Evolutionary conservation across 163 green algal genomes (phyloP), one percentile per base, ranked within the genome.

Genomic region (Chloromonas sp.): DNA sequence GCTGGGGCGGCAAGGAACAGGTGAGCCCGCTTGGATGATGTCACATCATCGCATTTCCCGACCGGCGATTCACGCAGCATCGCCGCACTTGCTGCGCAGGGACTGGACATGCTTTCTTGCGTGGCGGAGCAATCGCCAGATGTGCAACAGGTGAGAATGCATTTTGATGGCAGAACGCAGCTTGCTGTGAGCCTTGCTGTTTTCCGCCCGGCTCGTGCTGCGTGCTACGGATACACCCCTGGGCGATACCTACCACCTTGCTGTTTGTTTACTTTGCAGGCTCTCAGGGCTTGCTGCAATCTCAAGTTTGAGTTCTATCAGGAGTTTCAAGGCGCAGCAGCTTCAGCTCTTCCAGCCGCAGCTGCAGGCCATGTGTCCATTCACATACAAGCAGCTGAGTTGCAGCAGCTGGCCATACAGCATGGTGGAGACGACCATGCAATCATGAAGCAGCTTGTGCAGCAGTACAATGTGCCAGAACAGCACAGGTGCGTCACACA

Each of bases 1-100:
- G 93, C 14, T 98, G 95, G 95, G 95, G 94, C 58, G 92, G 93
- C 57, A 94, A 94, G 77, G 94, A 98, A 70, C 89, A 95, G 90
- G 93, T 95, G 82, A 57, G 83, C 60, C 58, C 14, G 14, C 78
- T 1, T 2, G 14, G 8, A 8, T 13, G 13, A 76, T 76, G 70
- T 8, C 70, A 76, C 70, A n/a, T 13, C 70, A n/a, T 8, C 13
- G 70, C 8, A 8, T 76, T 76, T 76, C 8, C 13, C 8, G 70
- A n/a, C 8, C 13, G 8, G 70, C 70, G 13, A 8, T 36, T 36
- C 36, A 36, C 36, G 36, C 36, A 36, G 36, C 36, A 36, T 36
- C 36, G 36, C 36, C 14, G 74, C 74, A 60, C 74, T 58, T 80
- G 74, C 14, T 80, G 74, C 87, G 71, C 88, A 96, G 89, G 94